phyloP scores from a whole-genome alignment of 2,329 filamentous ascomycete species.

The Fusarium papillatum region DNA sequence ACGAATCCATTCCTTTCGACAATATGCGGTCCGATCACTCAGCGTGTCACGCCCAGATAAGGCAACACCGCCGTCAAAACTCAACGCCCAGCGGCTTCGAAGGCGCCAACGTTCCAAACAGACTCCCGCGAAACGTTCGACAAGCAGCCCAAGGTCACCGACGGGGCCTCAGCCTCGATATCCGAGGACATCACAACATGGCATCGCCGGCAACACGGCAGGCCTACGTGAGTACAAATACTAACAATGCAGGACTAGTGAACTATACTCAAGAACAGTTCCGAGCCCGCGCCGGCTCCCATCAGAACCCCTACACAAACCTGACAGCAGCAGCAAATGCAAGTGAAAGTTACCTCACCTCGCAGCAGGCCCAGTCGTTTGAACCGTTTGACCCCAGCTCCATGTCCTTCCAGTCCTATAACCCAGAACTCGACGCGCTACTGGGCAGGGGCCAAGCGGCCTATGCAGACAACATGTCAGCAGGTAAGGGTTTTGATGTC shows the following conservation, averaged over 20 bases:
- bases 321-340: constrained; percentile 50
- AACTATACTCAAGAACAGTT: constrained; percentile 75
- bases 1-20: constrained; percentile 76
- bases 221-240: constrained; percentile 62
- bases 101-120: constrained; percentile 77
- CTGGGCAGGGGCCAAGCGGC: constrained; percentile 62
- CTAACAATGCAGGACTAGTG: constrained; percentile 70
- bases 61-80: constrained; percentile 84
- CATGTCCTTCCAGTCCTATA: constrained; percentile 63
- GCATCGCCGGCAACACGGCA: constrained; percentile 47
- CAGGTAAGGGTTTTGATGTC: constrained; percentile 63
- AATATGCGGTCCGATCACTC: constrained; percentile 84
- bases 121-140: constrained; percentile 62
- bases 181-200: constrained; percentile 67
- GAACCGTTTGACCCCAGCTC: constrained; percentile 59
- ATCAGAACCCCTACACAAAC: constrained; percentile 48
- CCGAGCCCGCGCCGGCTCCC: constrained; percentile 82
- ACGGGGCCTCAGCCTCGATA: constrained; percentile 88
- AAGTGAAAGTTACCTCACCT: constrained; percentile 70
- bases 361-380: constrained; percentile 68
- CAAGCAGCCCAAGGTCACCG: constrained; percentile 70
- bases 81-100: constrained; percentile 87
- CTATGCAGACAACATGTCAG: constrained; percentile 56
- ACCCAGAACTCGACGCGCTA: constrained; percentile 57
- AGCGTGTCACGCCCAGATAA: constrained; percentile 74